These are phyloP conservation scores for Nowakowskiella sp. DNA, from an alignment of 192 early-diverging fungal genomes.

Conservation along the genomic window DNA sequence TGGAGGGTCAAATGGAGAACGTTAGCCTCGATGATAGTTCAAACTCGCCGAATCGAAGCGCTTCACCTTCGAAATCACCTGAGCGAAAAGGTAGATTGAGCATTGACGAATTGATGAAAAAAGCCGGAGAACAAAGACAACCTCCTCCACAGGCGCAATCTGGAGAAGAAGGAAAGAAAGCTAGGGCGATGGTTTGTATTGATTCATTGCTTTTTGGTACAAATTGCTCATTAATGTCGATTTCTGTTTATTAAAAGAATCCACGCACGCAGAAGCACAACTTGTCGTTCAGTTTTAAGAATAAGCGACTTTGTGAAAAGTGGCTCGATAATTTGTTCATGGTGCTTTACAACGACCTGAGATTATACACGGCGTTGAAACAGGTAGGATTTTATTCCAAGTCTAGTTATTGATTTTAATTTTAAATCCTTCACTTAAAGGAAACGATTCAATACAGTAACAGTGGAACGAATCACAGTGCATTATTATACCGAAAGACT, in stretches of 20 bases:
- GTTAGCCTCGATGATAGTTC: too few species aligned
- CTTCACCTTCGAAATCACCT: too few species aligned
- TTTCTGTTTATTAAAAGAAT: background rate
- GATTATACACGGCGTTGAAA: constrained; percentile 88
- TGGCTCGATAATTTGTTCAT: constrained; percentile 99
- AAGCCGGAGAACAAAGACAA: constrained; percentile 18
- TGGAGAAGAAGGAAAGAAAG: constrained; percentile 11
- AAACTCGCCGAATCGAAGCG: too few species aligned
- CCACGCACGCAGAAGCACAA: constrained; percentile 6
- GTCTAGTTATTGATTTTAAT: constrained; percentile 14
- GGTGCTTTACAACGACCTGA: constrained; percentile 95
- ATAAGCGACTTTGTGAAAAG: constrained; percentile 97
- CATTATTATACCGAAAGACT: constrained; percentile 78
- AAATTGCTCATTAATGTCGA: constrained; percentile 1
- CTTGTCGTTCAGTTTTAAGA: constrained; percentile 66
- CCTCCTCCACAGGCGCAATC: background rate
- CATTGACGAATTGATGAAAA: constrained; percentile 41
- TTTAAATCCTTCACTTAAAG: constrained; percentile 16
- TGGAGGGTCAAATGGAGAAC: constrained; percentile 8
- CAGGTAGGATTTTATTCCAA: constrained; percentile 28
- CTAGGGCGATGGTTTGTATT: constrained; percentile 13
- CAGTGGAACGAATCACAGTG: constrained; percentile 42
- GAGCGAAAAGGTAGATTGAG: constrained; percentile 17
- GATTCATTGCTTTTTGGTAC: constrained; percentile 10
- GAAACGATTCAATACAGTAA: constrained; percentile 68